Base-by-base conservation (phyloP, 306 rosid genomes). In the Inga oerstediana region DNA sequence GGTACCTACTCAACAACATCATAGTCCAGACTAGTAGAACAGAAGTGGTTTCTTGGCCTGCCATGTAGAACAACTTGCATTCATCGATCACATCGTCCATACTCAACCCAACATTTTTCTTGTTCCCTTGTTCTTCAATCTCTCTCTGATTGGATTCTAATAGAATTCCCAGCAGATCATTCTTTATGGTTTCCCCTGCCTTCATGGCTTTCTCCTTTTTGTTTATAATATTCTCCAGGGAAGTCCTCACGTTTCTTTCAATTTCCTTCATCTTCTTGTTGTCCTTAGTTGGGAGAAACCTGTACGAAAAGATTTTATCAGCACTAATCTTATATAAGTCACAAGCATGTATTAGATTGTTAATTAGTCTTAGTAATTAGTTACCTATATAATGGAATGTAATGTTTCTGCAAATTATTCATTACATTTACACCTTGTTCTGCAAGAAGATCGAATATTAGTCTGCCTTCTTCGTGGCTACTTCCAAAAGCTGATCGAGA, bases 11-110 rank as follows among this genome's bases (percentile, higher is more conserved):
- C 20, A 64, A 13, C 3, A 64, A 4, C 70, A 64, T 64, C 70
- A 64, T 30, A 30, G 70, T 30, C 70, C 41, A 64, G 0, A 64
- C 70, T 10, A 64, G 9, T 30, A 64, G 37, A 64, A 64, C 70
- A 11, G 70, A 64, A 30, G 70, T 64, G 70, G 70, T 64, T 64
- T 64, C 70, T 64, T 64, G 41, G 70, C 70, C 70, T 64, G 70
- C 41, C 19, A 64, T 64, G 19, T 30, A 64, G 70, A 64, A 64
- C 70, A 64, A 13, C 41, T 64, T 30, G 70, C 70, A 64, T 64
- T 91, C 92, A 10, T 86, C 86, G 0, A 91, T 77, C 7, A 88
- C 87, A 0, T 88, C 94, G 14, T 81, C 37, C 0, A 44, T 76
- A 14, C 41, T 30, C 70, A 64, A 64, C 10, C 70, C 41, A 30